Conservation (phyloP, 441 rosid genomes). For the Arabidopsis lyrata region DNA sequence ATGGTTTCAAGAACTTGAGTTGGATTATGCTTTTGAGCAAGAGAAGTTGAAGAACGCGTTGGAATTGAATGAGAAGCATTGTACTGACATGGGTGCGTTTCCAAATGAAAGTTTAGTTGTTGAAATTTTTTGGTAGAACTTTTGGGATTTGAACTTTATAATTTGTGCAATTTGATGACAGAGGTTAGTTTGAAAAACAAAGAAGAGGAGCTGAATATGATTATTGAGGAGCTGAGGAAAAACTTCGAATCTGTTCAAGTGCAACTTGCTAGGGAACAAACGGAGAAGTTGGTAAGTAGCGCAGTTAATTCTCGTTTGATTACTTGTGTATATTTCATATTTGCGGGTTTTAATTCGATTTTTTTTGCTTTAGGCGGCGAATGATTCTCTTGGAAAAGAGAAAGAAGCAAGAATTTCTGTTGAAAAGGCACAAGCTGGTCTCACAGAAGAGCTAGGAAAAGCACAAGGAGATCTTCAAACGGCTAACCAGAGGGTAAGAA, state of each 20-base stretch:
- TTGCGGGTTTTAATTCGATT: constrained; percentile 17
- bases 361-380: constrained; percentile 49
- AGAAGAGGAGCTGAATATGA: constrained; percentile 60
- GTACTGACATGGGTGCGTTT: constrained; percentile 58
- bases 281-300: constrained; percentile 58
- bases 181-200: constrained; percentile 57
- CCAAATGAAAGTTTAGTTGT: constrained; percentile 11
- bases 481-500: constrained; percentile 64
- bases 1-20: constrained; percentile 82
- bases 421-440: constrained; percentile 56
- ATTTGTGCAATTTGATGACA: constrained; percentile 38
- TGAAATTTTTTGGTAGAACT: background rate
- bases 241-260: constrained; percentile 57
- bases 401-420: constrained; percentile 55
- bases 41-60: constrained; percentile 55
- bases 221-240: constrained; percentile 61
- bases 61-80: constrained; percentile 55
- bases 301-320: background rate
- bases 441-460: constrained; percentile 63
- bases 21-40: constrained; percentile 59
- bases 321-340: constrained; percentile 10
- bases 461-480: constrained; percentile 62
- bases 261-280: constrained; percentile 60
- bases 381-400: constrained; percentile 60
- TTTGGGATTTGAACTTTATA: constrained; percentile 16